These are phyloP conservation scores for Phlegmacium glaucopus DNA, from an alignment of 768 basidiomycete genomes.

Conservation along the genomic window DNA sequence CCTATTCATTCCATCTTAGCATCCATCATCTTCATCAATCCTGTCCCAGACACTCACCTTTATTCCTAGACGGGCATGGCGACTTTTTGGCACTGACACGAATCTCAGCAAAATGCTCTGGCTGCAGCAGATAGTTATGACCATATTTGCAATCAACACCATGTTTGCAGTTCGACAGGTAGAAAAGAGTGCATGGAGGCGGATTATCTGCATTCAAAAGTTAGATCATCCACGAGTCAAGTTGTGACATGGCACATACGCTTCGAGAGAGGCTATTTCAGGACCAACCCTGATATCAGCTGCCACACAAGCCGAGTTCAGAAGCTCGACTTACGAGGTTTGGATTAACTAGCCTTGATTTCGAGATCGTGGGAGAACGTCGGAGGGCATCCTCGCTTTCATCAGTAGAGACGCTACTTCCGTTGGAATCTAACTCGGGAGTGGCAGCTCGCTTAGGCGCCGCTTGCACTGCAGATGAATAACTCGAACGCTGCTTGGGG, in stretches of 20 bases:
- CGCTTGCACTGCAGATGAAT: conserved; percentile 42
- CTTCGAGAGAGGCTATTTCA: conserved; percentile 51
- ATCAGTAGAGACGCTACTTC: conserved; percentile 44
- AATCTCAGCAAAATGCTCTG: conserved; percentile 52
- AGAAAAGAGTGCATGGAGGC: conserved; percentile 66
- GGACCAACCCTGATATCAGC: conserved; percentile 13
- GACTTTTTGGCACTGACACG: conserved; percentile 56
- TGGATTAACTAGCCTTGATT: conserved; percentile 46
- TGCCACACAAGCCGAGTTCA: conserved; percentile 9
- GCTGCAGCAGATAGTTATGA: conserved; percentile 57
- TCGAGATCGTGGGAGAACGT: conserved; percentile 30
- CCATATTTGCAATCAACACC: conserved; percentile 56
- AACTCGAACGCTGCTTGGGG: conserved; percentile 25
- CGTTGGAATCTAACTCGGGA: conserved; percentile 40
- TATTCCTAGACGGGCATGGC: conserved; percentile 58
- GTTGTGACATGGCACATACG: conserved; percentile 37
- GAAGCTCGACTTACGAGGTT: conserved; percentile 39
- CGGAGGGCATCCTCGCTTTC: conserved; percentile 35
- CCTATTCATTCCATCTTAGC: conserved; percentile 31
- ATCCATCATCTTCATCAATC: not conserved
- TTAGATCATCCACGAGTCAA: conserved; percentile 11
- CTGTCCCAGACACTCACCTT: conserved; percentile 33
- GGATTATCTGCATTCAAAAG: conserved; percentile 45
- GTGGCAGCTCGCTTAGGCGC: conserved; percentile 25
- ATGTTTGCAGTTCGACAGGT: conserved; percentile 58